phyloP scores from a whole-genome alignment of 2,329 filamentous ascomycete genomes.

The Escovopsis weberi region DNA sequence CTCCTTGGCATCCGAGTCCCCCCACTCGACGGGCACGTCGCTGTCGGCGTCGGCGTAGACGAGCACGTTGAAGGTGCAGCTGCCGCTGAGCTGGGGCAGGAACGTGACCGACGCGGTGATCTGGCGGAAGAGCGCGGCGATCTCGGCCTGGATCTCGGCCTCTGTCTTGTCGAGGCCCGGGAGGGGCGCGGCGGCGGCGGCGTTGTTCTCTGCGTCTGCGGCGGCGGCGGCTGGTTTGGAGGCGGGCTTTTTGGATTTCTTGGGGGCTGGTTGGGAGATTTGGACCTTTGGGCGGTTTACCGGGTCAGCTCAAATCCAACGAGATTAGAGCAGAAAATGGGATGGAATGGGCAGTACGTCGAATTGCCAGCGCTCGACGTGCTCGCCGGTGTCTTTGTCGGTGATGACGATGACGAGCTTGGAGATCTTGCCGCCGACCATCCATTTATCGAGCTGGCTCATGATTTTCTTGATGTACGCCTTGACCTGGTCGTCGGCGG shows the following conservation, averaged over 20 bases:
- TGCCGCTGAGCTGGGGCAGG: constrained; percentile 71
- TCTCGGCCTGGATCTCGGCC: constrained; percentile 85
- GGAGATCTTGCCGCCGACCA: constrained; percentile 91
- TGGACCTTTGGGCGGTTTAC: constrained; percentile 8
- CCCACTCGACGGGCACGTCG: constrained; percentile 96
- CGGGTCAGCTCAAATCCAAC: background rate
- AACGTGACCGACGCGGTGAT: constrained; percentile 98
- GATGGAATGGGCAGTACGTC: constrained; percentile 43
- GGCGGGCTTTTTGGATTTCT: constrained; percentile 32
- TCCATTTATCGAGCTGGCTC: constrained; percentile 95
- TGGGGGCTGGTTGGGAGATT: constrained; percentile 14
- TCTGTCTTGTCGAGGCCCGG: constrained; percentile 65
- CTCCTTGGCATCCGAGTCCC: constrained; percentile 95
- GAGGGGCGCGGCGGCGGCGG: constrained; percentile 7
- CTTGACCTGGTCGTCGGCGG: constrained; percentile 93
- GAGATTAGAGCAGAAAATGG: constrained; percentile 1
- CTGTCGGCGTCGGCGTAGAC: constrained; percentile 96
- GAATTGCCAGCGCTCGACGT: constrained; percentile 96
- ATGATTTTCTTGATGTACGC: constrained; percentile 99
- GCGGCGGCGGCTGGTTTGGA: constrained; percentile 31
- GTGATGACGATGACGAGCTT: constrained; percentile 96
- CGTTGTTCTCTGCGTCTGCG: constrained; percentile 62
- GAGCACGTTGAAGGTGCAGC: constrained; percentile 97
- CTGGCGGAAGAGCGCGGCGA: constrained; percentile 92
- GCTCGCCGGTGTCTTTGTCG: constrained; percentile 90